phyloP scores from a whole-genome alignment of 2,329 filamentous ascomycete genomes.

The Elsinoe arachidis region DNA sequence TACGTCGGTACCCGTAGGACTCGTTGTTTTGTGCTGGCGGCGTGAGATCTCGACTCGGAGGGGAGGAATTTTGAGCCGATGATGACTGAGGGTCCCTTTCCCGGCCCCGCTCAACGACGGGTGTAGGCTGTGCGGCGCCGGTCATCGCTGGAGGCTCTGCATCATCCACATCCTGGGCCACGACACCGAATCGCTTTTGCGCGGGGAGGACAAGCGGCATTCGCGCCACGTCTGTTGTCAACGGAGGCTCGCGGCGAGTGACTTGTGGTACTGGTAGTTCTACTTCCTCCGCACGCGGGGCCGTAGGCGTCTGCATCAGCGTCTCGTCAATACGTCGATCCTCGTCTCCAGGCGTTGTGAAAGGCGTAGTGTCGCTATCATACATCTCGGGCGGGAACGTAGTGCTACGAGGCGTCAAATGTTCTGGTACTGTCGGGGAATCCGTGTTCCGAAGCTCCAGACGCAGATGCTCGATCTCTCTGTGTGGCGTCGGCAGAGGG shows the following conservation, averaged over 20 bases:
- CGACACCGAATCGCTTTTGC: slow-evolving; percentile 7
- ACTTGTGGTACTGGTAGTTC: neutral
- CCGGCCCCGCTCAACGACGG: neutral
- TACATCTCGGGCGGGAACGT: slow-evolving; percentile 5
- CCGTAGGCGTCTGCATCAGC: neutral
- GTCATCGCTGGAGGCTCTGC: neutral
- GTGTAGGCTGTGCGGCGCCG: neutral
- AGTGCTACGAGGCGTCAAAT: slow-evolving; percentile 5
- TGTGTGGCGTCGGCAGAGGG: neutral
- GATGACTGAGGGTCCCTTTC: neutral
- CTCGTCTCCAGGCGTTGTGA: slow-evolving; percentile 7
- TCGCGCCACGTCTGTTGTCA: neutral
- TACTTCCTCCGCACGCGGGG: neutral
- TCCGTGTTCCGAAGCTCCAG: neutral
- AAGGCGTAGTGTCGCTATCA: slow-evolving; percentile 1
- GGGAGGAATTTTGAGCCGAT: neutral
- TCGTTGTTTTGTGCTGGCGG: neutral
- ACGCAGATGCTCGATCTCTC: neutral
- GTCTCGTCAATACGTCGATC: neutral
- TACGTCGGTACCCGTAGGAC: neutral
- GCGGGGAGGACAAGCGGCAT: neutral
- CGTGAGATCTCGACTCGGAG: slow-evolving; percentile 2
- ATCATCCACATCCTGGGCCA: neutral
- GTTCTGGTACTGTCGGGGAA: slow-evolving; percentile 6
- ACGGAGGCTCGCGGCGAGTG: neutral